Conservation (phyloP, 2,329 filamentous ascomycete species). For the Penicillium sp. region DNA sequence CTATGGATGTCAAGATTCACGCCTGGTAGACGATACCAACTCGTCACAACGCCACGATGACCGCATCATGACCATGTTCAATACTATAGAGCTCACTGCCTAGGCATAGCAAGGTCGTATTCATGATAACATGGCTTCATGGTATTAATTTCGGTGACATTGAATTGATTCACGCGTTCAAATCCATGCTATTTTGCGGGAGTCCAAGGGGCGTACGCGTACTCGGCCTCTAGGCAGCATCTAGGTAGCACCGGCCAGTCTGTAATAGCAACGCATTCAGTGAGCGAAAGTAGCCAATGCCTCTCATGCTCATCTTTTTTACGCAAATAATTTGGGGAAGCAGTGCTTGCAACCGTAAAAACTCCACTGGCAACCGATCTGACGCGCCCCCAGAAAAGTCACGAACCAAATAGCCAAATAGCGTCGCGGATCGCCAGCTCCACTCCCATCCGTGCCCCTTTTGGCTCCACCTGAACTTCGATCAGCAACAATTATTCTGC, state of each 20-base stretch:
- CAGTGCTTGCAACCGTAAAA: neutral
- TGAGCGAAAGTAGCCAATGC: no score
- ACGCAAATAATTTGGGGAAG: no score
- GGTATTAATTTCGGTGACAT: no score
- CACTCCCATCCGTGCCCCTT: constrained; percentile 17
- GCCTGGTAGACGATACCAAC: neutral
- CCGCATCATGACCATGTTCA: constrained; percentile 12
- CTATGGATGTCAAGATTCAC: neutral
- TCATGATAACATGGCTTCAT: no score
- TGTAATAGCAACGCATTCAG: no score
- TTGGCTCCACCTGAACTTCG: constrained; percentile 18
- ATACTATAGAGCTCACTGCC: neutral
- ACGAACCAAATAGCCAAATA: constrained; percentile 11
- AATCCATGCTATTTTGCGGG: no score
- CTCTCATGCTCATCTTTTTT: no score
- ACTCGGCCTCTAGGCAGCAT: no score
- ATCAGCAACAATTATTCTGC: constrained; percentile 15
- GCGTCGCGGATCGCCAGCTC: constrained; percentile 14
- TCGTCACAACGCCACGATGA: constrained; percentile 20
- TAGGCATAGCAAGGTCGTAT: no score
- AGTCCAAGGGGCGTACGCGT: no score
- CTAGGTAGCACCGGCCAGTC: no score
- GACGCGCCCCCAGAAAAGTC: neutral
- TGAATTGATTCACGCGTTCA: no score
- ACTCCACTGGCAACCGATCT: neutral